Base-by-base conservation (phyloP, 768 basidiomycete species). In the Favolaschia claudopus region DNA sequence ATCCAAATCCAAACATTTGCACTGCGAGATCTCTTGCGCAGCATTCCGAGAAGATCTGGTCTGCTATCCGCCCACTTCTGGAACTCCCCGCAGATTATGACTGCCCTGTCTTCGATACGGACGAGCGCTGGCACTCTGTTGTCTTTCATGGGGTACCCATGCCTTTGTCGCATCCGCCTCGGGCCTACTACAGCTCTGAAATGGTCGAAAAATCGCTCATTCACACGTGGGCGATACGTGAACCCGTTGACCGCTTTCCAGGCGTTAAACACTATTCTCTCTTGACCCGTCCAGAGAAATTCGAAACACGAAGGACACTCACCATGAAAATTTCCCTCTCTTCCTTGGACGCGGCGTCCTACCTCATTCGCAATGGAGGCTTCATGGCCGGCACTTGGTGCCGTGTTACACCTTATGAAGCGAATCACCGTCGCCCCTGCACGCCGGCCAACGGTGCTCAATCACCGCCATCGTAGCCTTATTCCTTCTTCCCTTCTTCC, bases 121-220 rank as follows among this genome's bases (percentile, higher is more conserved):
- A 47, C 17, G 45, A 55, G 14, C 17, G 2, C 5, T 55, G 54
- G 54, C 37, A 39, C 22, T 46, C 53, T 2, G 54, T 54, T 5
- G 52, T 54, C 10, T 44, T 55, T 20, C 53, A 55, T 38, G 34
- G 53, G 0, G 53, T 55, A 19, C 53, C 53, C 4, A 46, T 55
- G 33, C 53, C 33, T 15, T 12, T 28, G 1, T 40, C 36, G 13
- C 8, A 17, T 12, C 9, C 39, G 31, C 33, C 1, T 34, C 1
- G 33, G 15, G 15, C 8, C 2, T 15, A 14, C 28, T n/a, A n/a
- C n/a, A n/a, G n/a, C n/a, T n/a, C n/a, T n/a, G n/a, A n/a, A n/a
- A n/a, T n/a, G n/a, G n/a, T n/a, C n/a, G n/a, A n/a, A n/a, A n/a
- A n/a, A n/a, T n/a, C n/a, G n/a, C n/a, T n/a, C n/a, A n/a, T n/a